Percentiles rank a stretch among this genome's conserved stretches.
Evolutionary conservation across 352 stramenopile genomes (phyloP).

Genomic region (Stramenopiles sp.): DNA sequence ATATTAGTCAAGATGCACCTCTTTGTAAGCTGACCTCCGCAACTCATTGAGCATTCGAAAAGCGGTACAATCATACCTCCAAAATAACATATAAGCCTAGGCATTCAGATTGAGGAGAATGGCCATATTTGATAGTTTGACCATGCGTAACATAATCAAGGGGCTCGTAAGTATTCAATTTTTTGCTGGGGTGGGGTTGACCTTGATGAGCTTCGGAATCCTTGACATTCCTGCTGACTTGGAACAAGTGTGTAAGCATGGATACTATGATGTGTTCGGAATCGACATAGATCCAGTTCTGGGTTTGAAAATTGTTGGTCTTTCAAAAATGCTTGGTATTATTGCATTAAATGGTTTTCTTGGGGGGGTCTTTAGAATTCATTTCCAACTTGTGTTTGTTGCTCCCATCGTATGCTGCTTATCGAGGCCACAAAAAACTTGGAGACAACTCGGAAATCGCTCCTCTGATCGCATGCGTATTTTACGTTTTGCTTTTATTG

Average conservation of each 20-base stretch:
- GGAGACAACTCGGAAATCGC: not conserved
- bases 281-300: not conserved
- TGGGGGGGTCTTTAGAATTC: not conserved
- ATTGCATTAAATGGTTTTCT: not conserved
- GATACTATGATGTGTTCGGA: not conserved
- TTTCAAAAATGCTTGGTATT: not conserved
- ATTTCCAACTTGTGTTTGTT: not conserved
- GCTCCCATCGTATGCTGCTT: not conserved
- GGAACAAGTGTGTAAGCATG: not conserved
- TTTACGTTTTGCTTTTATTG: not conserved
- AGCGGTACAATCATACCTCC: too few species aligned
- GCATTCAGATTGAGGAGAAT: too few species aligned
- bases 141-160: not conserved
- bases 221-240: not conserved
- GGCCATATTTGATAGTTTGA: too few species aligned
- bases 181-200: not conserved
- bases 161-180: not conserved
- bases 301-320: not conserved
- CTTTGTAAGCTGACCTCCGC: too few species aligned
- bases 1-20: too few species aligned
- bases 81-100: too few species aligned
- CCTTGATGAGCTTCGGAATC: not conserved
- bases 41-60: too few species aligned
- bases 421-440: not conserved
- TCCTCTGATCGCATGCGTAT: not conserved